phyloP scores from a whole-genome alignment of 805 yeast species.

The Saturnispora mendoncae region DNA sequence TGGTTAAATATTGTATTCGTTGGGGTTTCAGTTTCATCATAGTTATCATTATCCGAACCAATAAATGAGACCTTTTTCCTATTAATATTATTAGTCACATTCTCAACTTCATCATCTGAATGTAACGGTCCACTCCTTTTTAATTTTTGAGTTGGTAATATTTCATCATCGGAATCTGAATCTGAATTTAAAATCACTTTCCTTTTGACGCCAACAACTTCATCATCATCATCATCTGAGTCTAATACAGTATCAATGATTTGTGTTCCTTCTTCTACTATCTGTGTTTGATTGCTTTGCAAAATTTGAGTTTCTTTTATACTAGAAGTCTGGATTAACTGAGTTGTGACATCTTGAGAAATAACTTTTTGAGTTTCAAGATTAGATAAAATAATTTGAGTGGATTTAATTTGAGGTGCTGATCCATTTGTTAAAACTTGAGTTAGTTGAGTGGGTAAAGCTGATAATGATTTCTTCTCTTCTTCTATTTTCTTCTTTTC shows the following conservation, averaged over 20 bases:
- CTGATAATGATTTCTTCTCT: not conserved
- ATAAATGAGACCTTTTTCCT: not conserved
- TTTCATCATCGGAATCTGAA: conserved; percentile 10
- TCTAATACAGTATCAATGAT: conserved; percentile 3
- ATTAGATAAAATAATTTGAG: not conserved
- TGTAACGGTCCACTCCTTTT: not conserved
- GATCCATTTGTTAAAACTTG: not conserved
- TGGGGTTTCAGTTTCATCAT: not conserved
- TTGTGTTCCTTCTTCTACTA: not conserved
- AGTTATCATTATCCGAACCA: conserved; percentile 3
- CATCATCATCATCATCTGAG: conserved; percentile 8
- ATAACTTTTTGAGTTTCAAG: not conserved
- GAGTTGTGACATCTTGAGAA: not conserved
- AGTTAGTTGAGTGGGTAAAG: not conserved
- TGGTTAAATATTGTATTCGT: not conserved
- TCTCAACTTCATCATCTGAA: conserved; percentile 8
- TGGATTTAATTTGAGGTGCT: not conserved
- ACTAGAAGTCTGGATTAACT: no score
- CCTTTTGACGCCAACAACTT: not conserved
- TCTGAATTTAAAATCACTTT: not conserved
- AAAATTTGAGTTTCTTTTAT: conserved; percentile 3
- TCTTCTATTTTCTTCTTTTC: conserved; percentile 6
- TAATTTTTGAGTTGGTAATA: not conserved
- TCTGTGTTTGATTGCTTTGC: not conserved
- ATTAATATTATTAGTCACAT: not conserved